These are phyloP conservation scores for Lactuca sativa DNA, from an alignment of 129 eudicot genomes.

Conservation along the genomic window DNA sequence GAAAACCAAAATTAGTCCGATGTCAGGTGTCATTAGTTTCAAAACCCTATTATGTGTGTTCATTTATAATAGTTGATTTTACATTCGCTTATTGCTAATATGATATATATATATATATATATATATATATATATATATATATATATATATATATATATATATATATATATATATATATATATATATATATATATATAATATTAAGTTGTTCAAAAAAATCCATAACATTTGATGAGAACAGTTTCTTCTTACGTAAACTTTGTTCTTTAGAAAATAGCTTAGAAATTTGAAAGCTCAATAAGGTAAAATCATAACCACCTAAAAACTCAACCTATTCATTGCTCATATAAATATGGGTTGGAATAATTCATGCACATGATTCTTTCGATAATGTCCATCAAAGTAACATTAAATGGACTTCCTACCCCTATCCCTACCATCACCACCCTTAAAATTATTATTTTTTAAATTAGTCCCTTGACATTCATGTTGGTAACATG, in stretches of 20 bases:
- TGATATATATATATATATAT: too few species aligned
- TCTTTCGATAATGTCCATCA: slow-evolving; percentile 11
- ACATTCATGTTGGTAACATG: not conserved
- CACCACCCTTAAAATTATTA: slow-evolving; percentile 6
- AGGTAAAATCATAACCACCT: slow-evolving; percentile 30
- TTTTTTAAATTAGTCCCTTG: slow-evolving; percentile 12
- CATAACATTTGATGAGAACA: too few species aligned
- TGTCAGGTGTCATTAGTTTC: too few species aligned
- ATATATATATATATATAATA: too few species aligned
- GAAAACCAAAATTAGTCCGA: too few species aligned
- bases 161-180: too few species aligned
- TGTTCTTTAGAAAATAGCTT: not conserved
- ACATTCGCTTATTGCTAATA: too few species aligned
- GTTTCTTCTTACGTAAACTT: not conserved
- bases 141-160: too few species aligned
- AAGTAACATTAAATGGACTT: slow-evolving; percentile 25
- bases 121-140: too few species aligned
- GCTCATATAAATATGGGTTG: slow-evolving; percentile 27
- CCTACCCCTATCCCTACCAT: slow-evolving; percentile 15
- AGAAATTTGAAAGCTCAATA: not conserved
- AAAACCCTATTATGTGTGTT: too few species aligned
- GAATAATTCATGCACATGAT: slow-evolving; percentile 28
- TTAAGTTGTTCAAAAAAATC: too few species aligned
- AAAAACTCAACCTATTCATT: slow-evolving; percentile 32
- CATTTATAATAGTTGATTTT: too few species aligned